These are phyloP conservation scores for Cucumis sativus DNA, from an alignment of 306 rosid genomes.

Conservation along the genomic window Cucumber_9930_V3 NC_026660.2:22603001-22603500, in stretches of 20 bases:
- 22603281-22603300: neutral
- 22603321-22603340: neutral
- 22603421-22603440: conserved; percentile 81
- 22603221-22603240: neutral
- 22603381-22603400: neutral
- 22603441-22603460: conserved; percentile 72
- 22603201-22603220: conserved; percentile 1
- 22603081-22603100: conserved; percentile 37
- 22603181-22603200: conserved; percentile 1
- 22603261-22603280: neutral
- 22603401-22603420: conserved; percentile 68
- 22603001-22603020: conserved; percentile 12
- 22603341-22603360: neutral
- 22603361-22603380: neutral
- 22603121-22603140: conserved; percentile 37
- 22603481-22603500: conserved; percentile 75
- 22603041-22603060: conserved; percentile 33
- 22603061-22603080: conserved; percentile 41
- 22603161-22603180: conserved; percentile 46
- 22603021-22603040: conserved; percentile 35
- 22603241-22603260: neutral
- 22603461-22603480: conserved; percentile 88
- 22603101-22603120: conserved; percentile 49
- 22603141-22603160: conserved; percentile 46
- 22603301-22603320: neutral